Evolutionary conservation across 2,329 filamentous ascomycete genomes (phyloP).

Genomic region (Diaporthe eres): DNA sequence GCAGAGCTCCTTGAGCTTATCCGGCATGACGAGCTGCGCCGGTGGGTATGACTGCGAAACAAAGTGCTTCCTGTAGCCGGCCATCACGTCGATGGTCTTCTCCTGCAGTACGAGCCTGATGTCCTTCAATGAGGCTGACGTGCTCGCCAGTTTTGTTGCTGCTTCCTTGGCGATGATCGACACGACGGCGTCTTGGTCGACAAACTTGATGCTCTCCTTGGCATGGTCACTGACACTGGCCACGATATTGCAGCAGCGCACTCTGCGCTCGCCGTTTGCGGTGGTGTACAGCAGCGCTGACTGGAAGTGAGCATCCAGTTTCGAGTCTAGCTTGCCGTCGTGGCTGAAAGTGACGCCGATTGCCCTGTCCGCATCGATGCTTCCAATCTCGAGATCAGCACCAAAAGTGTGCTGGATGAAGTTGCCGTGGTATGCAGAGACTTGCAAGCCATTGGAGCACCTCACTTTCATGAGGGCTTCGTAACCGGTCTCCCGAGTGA

Average conservation of each 20-base stretch:
- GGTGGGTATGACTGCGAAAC: conserved; percentile 86
- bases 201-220: conserved; percentile 88
- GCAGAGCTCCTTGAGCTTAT: conserved; percentile 94
- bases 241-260: conserved; percentile 93
- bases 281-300: conserved; percentile 95
- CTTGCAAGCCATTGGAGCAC: conserved; percentile 95
- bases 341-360: conserved; percentile 93
- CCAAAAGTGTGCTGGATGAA: conserved; percentile 97
- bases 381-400: conserved; percentile 93
- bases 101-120: conserved; percentile 87
- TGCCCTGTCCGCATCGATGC: conserved; percentile 94
- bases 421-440: conserved; percentile 94
- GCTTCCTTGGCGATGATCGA: conserved; percentile 94
- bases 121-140: conserved; percentile 83
- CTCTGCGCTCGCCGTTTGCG: conserved; percentile 87
- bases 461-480: conserved; percentile 98
- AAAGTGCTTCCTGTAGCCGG: conserved; percentile 93
- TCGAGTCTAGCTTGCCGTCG: conserved; percentile 96
- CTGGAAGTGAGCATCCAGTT: conserved; percentile 98
- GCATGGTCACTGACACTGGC: conserved; percentile 91
- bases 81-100: conserved; percentile 92
- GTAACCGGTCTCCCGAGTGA: conserved; percentile 92
- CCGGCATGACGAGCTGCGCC: conserved; percentile 93
- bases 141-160: conserved; percentile 82
- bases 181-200: conserved; percentile 95